These are phyloP conservation scores for Chlorella sp. DNA, from an alignment of 139 green algal genomes.

Conservation along the genomic window DNA sequence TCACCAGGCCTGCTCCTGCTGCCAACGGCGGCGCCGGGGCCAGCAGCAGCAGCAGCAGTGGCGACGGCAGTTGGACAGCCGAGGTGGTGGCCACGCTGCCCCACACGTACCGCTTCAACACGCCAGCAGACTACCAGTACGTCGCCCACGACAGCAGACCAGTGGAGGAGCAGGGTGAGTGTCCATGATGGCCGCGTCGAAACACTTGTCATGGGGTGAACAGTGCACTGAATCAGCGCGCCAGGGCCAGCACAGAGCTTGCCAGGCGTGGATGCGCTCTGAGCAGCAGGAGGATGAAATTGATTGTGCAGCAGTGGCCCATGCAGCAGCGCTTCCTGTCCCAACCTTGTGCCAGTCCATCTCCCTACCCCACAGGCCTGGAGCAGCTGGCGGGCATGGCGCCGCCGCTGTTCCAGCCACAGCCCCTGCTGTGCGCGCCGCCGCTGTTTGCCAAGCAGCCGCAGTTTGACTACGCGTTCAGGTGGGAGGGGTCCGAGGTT, in stretches of 20 bases:
- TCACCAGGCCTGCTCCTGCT: neutral
- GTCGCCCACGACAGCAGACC: constrained; percentile 12
- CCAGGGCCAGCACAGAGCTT: too few species aligned
- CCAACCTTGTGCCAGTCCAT: too few species aligned
- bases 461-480: constrained; percentile 41
- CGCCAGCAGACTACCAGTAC: constrained; percentile 41
- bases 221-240: too few species aligned
- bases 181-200: too few species aligned
- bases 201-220: too few species aligned
- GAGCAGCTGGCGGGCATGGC: constrained; percentile 11
- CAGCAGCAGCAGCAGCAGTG: constrained; percentile 11
- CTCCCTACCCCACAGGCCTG: constrained; percentile 25
- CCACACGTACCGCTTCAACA: constrained; percentile 5
- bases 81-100: constrained; percentile 29
- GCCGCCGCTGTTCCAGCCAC: constrained; percentile 20
- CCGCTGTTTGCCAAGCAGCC: constrained; percentile 41
- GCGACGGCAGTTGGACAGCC: neutral
- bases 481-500: too few species aligned
- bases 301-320: too few species aligned
- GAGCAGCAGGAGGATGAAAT: too few species aligned
- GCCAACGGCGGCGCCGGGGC: too few species aligned
- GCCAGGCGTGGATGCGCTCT: too few species aligned
- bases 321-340: too few species aligned
- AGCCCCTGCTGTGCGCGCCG: constrained; percentile 39
- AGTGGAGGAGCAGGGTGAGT: constrained; percentile 14